A percentile compares a stretch with the other conserved stretches of the same genome.
These are phyloP conservation scores for Colletotrichum melonis DNA, from an alignment of 2,329 filamentous ascomycete species.

Conservation along the genomic window DNA sequence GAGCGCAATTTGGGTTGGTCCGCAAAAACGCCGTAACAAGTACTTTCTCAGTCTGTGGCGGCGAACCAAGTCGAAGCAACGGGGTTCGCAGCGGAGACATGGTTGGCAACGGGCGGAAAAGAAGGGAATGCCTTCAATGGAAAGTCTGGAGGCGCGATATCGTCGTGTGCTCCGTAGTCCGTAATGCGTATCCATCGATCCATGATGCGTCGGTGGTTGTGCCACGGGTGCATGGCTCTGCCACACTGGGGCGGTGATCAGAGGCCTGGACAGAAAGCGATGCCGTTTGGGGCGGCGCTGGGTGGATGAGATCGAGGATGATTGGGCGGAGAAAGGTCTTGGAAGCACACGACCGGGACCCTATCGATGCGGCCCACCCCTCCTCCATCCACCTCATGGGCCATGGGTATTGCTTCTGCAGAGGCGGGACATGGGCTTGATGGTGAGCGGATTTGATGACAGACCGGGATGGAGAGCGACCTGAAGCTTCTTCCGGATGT, in stretches of 20 bases:
- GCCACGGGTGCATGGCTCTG: conserved; percentile 2
- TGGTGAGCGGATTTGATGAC: conserved; percentile 8
- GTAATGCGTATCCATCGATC: neutral
- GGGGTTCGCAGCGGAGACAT: too few species aligned
- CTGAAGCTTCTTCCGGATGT: neutral
- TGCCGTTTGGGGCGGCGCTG: conserved; percentile 9
- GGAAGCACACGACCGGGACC: neutral
- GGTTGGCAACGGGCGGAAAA: neutral
- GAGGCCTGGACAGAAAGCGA: neutral
- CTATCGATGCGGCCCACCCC: neutral
- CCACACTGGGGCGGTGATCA: conserved; percentile 8
- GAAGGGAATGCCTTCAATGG: neutral
- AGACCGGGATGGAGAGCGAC: neutral
- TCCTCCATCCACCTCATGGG: too few species aligned
- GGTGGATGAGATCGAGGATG: neutral
- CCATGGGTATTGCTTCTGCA: neutral
- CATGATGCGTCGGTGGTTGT: conserved; percentile 2
- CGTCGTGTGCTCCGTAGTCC: neutral
- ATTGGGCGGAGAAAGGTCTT: conserved; percentile 12
- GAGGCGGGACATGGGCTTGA: neutral
- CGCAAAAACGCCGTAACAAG: neutral
- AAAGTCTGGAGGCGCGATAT: too few species aligned
- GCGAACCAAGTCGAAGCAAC: too few species aligned
- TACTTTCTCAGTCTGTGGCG: conserved; percentile 1
- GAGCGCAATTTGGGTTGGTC: neutral